A percentile compares a stretch with the other conserved stretches of the same genome.
Conservation (phyloP, 108 stramenopile species). For the Cyclotella sp. region DNA sequence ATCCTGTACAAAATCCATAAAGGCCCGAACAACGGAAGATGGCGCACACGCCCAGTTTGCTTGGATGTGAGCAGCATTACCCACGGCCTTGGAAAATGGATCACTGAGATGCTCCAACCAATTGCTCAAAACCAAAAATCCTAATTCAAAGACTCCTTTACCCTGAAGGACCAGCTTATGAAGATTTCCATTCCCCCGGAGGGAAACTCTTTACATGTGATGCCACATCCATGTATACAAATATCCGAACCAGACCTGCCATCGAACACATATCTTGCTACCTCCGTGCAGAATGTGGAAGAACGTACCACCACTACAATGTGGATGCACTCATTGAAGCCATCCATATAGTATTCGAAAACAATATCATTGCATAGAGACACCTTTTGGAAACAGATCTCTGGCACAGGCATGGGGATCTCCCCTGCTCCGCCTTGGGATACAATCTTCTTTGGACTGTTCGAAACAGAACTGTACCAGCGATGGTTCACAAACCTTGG, state of each 20-base stretch:
- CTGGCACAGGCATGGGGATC: constrained; percentile 40
- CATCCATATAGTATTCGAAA: constrained; percentile 14
- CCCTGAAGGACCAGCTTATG: neutral
- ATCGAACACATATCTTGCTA: constrained; percentile 2
- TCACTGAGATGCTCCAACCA: neutral
- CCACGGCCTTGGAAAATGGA: constrained; percentile 10
- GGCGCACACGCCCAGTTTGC: constrained; percentile 15
- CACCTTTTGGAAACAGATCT: constrained; percentile 21
- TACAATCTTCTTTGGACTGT: constrained; percentile 27
- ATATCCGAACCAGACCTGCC: constrained; percentile 21
- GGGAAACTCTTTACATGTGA: constrained; percentile 25
- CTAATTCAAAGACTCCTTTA: constrained; percentile 21
- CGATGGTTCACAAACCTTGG: neutral
- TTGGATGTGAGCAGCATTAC: neutral
- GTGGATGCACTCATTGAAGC: constrained; percentile 32
- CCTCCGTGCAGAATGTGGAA: neutral
- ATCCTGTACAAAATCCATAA: too few relatives aligned
- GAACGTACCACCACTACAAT: neutral
- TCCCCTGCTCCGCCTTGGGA: constrained; percentile 27
- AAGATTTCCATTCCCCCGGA: constrained; percentile 11
- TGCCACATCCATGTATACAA: constrained; percentile 44
- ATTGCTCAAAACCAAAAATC: constrained; percentile 1
- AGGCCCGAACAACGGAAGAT: neutral
- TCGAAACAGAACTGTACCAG: constrained; percentile 8
- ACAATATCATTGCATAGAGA: constrained; percentile 36